These are phyloP conservation scores for Fusarium anthophilum DNA, from an alignment of 2,329 filamentous ascomycete genomes.

Conservation along the genomic window DNA sequence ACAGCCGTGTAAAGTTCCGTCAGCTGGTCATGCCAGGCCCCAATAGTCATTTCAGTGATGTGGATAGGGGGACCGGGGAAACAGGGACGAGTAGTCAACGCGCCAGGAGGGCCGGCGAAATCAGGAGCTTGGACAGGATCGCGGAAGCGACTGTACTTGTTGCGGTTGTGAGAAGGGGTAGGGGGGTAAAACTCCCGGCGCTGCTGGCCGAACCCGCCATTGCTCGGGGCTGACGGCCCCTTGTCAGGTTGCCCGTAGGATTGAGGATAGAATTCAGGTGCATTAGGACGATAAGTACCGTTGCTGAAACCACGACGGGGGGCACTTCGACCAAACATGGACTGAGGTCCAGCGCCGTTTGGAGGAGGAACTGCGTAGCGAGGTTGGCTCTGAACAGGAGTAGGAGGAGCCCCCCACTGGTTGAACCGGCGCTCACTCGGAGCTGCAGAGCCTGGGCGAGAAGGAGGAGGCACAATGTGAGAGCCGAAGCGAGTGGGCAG, in stretches of 20 bases:
- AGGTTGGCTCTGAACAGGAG: constrained; percentile 28
- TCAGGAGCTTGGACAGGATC: constrained; percentile 38
- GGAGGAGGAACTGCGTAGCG: constrained; percentile 26
- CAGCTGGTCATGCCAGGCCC: constrained; percentile 49
- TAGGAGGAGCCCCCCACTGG: constrained; percentile 39
- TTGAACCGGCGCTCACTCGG: constrained; percentile 39
- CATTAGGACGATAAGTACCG: constrained; percentile 45
- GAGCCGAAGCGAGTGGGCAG: constrained; percentile 47
- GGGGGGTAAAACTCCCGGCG: constrained; percentile 42
- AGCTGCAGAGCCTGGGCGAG: constrained; percentile 42
- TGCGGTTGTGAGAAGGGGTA: constrained; percentile 43
- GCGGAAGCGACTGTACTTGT: constrained; percentile 45
- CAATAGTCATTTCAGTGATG: constrained; percentile 48
- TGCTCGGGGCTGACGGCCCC: constrained; percentile 19
- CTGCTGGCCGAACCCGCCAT: constrained; percentile 36
- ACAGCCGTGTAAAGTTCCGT: constrained; percentile 50
- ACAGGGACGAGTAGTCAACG: constrained; percentile 30
- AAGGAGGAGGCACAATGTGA: constrained; percentile 42
- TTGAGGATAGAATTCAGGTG: constrained; percentile 48
- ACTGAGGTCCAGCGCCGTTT: constrained; percentile 11
- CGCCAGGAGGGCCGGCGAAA: constrained; percentile 13
- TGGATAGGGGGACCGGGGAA: constrained; percentile 46
- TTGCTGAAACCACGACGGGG: constrained; percentile 46
- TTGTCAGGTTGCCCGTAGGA: constrained; percentile 36
- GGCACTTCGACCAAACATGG: constrained; percentile 32